phyloP scores from a whole-genome alignment of 768 basidiomycete genomes.

The Leccinum subgranulosum region DNA sequence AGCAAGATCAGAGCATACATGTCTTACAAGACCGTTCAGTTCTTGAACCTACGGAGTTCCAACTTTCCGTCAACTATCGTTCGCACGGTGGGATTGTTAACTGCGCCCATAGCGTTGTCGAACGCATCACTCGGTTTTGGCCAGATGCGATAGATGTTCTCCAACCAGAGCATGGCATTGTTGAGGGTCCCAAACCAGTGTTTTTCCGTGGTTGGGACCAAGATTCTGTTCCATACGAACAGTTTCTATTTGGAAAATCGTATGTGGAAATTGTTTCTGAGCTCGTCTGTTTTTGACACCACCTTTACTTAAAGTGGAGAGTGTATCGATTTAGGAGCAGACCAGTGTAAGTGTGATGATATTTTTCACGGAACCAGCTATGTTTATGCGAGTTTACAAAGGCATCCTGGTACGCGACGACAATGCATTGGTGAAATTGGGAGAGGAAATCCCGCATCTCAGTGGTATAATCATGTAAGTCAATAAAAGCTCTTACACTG shows the following conservation, averaged over 20 bases:
- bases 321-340: conserved; percentile 57
- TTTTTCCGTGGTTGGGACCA: conserved; percentile 52
- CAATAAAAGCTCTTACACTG: not conserved
- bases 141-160: conserved; percentile 61
- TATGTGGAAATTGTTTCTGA: conserved; percentile 20
- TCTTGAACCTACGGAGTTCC: conserved; percentile 42
- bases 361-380: too few species aligned
- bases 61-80: conserved; percentile 63
- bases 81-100: conserved; percentile 72
- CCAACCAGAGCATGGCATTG: conserved; percentile 51
- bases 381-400: conserved; percentile 19
- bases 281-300: conserved; percentile 7
- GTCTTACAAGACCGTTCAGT: conserved; percentile 13
- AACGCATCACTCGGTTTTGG: conserved; percentile 59
- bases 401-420: conserved; percentile 71
- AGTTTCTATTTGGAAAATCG: conserved; percentile 55
- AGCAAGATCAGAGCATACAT: conserved; percentile 21
- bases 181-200: conserved; percentile 55
- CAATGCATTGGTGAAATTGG: conserved; percentile 43
- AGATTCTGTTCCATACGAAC: conserved; percentile 43
- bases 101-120: conserved; percentile 62
- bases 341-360: conserved; percentile 49
- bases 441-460: conserved; percentile 46
- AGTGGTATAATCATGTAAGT: conserved; percentile 58
- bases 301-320: conserved; percentile 34